Evolutionary conservation across 2,329 filamentous ascomycete genomes (phyloP).

Genomic region (Colletotrichum godetiae): DNA sequence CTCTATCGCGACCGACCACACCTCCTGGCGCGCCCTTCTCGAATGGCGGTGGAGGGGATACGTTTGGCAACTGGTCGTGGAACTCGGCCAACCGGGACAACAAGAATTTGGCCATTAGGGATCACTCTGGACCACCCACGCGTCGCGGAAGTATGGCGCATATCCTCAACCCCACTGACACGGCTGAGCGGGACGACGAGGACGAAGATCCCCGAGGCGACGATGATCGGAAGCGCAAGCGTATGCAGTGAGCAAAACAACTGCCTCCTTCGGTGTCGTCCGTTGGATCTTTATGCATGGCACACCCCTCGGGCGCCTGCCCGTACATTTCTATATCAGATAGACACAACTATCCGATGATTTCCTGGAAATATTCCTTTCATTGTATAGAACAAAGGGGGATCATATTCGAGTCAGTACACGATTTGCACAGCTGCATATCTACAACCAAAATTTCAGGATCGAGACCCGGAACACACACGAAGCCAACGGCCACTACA

Average conservation of each 20-base stretch:
- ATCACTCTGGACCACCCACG: conserved; percentile 67
- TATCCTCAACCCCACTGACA: conserved; percentile 71
- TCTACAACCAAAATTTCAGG: conserved; percentile 7
- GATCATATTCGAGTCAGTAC: not conserved
- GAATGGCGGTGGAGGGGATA: conserved; percentile 56
- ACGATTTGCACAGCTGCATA: conserved; percentile 17
- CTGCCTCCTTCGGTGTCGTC: not conserved
- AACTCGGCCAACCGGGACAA: conserved; percentile 61
- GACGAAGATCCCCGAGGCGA: conserved; percentile 67
- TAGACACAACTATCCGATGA: conserved; percentile 14
- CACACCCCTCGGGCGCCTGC: not conserved
- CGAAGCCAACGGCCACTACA: conserved; percentile 26
- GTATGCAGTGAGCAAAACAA: conserved; percentile 56
- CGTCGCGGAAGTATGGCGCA: conserved; percentile 71
- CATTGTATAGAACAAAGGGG: conserved; percentile 22
- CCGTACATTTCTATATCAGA: conserved; percentile 27
- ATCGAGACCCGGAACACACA: conserved; percentile 27
- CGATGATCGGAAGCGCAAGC: conserved; percentile 72
- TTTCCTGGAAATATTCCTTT: conserved; percentile 16
- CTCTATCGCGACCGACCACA: conserved; percentile 65
- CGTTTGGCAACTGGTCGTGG: conserved; percentile 69
- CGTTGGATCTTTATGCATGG: not conserved
- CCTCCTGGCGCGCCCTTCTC: conserved; percentile 63
- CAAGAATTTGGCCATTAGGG: conserved; percentile 62
- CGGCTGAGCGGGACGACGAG: conserved; percentile 65